Evolutionary conservation across 495 filamentous ascomycete genomes (phyloP).

Genomic region (Hyaloscypha variabilis): DNA sequence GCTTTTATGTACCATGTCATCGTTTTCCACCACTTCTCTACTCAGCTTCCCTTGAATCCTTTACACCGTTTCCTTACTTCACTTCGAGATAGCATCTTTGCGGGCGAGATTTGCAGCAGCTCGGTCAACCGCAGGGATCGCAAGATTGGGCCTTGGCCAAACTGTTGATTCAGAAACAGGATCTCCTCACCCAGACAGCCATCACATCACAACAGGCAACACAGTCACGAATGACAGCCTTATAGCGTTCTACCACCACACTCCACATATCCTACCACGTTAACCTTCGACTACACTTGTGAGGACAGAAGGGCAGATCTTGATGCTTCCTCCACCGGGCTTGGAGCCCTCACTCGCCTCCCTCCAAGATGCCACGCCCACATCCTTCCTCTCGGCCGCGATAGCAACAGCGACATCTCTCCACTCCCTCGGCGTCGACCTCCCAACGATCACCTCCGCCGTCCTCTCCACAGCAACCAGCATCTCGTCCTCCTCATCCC

Average conservation of each 20-base stretch:
- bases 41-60: not conserved
- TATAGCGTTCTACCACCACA: not conserved
- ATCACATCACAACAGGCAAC: not conserved
- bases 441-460: constrained; percentile 35
- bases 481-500: constrained; percentile 20
- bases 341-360: constrained; percentile 28
- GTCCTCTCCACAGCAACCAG: constrained; percentile 35
- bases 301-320: not conserved
- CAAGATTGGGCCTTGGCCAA: not conserved
- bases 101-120: not conserved
- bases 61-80: not conserved
- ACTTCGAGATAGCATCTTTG: not conserved
- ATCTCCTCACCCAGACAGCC: not conserved
- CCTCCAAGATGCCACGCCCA: constrained; percentile 20
- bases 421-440: constrained; percentile 29
- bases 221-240: not conserved
- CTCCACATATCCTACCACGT: not conserved
- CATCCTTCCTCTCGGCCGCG: constrained; percentile 33
- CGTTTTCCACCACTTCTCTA: not conserved
- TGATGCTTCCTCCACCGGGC: constrained; percentile 30
- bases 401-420: constrained; percentile 19
- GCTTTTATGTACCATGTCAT: constrained; percentile 6
- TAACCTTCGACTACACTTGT: not conserved
- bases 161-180: constrained; percentile 4
- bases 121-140: not conserved